Evolutionary conservation across 345 rosid genomes (phyloP), one percentile per base, ranked within the genome.

Genomic region (Rubroshorea leprosula): DNA sequence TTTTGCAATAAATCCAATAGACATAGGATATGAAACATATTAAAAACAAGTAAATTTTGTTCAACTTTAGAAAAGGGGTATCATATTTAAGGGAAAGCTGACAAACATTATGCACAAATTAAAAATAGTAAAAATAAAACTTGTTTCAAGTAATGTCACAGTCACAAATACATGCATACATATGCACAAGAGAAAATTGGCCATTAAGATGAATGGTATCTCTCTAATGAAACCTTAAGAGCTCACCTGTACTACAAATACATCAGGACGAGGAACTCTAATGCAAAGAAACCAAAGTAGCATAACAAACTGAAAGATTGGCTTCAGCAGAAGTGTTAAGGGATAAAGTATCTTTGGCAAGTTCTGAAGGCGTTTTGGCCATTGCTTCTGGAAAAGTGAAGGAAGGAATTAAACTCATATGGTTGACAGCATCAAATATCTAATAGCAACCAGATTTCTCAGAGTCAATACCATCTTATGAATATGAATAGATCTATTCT

Each of bases 281-380:
- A 93, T 20, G 26, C 89, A 89, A 70, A 93, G 83, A 70, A 78
- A 79, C 94, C 97, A 93, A 60, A 93, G 91, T 23, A 93, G 89
- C 72, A 69, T 68, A 21, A 83, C 52, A 72, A 93, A 83, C 82
- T 89, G 97, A 73, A 78, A 62, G 61, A 87, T 57, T 21, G 97
- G 86, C 86, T 89, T 89, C 58, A 93, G 67, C 61, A 93, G 57
- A 56, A 93, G 94, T 51, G 80, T 66, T 39, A 87, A 47, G 11
- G 91, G 90, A 65, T 63, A 63, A 60, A 91, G 68, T 61, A 88
- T 54, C 79, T 69, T 85, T 5, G 90, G 90, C 26, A 83, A 61
- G 71, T 72, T 46, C 17, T 54, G 82, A 60, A 78, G 63, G 43
- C 64, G 47, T 13, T 73, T 66, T 20, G 89, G 88, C 84, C 80